Evolutionary conservation across 23 red algal genomes (phyloP), one percentile per base, ranked within the genome.

Genomic region (Gracilariopsis chorda): DNA sequence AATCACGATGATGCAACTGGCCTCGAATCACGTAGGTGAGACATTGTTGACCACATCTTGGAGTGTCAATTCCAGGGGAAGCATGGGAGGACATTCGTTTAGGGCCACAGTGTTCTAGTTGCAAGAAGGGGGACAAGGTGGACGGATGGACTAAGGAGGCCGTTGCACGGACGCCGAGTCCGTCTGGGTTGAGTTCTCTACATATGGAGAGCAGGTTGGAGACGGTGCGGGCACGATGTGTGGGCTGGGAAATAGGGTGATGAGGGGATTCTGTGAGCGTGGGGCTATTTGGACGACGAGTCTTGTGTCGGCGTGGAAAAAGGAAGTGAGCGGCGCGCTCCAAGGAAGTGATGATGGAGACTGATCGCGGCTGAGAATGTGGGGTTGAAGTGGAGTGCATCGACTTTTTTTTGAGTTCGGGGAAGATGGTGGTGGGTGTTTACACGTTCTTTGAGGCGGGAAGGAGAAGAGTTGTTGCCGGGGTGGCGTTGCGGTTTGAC

Each of bases 11-110:
- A 8, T 63, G 82, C 8, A 86, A 16, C 41, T 86, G 37, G 0
- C 82, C 82, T 7, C 61, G 58, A 69, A 71, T 24, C 48, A 86
- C 82, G 60, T 51, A 86, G 12, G 63, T 86, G 17, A 86, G 59
- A 41, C 47, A 61, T 65, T 86, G 82, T 45, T 86, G 82, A 9
- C 82, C 82, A 25, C 82, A 86, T 69, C 82, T 58, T 8, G 82
- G 82, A 14, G 58, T 65, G 39, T 86, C 82, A 42, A 61, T 51
- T 46, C 62, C 45, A 25, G 63, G 46, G 10, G 33, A 5, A n/a
- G 35, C 44, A 23, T 33, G 58, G 34, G 40, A 43, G 11, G 24
- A 33, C 10, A 86, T 71, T 4, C 43, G 62, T 27, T 86, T 61
- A 16, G 82, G 82, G 20, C 82, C 82, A 48, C 82, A 86, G 19